A percentile compares a stretch with the other conserved stretches of the same genome.
Evolutionary conservation across 108 stramenopile genomes (phyloP).

Genomic region (Conticribra weissflogii): DNA sequence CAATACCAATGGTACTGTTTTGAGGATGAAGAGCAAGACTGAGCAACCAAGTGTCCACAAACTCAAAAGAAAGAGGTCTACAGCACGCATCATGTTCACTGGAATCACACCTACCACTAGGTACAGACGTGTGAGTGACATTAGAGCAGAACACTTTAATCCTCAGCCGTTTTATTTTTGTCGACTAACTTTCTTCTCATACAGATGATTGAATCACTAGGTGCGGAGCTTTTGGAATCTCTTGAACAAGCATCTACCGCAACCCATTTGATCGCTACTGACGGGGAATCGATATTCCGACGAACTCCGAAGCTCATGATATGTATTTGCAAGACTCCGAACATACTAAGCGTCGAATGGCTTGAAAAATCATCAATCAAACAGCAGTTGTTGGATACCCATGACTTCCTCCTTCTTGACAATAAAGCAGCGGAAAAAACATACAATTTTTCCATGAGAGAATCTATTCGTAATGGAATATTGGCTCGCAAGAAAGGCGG

Average conservation of each 20-base stretch:
- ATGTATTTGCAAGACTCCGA: slow-evolving; percentile 50
- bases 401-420: slow-evolving; percentile 43
- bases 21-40: neutral
- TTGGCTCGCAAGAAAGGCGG: slow-evolving; percentile 37
- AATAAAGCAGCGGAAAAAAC: slow-evolving; percentile 55
- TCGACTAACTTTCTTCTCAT: neutral
- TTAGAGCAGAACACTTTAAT: no score
- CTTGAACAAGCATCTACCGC: slow-evolving; percentile 54
- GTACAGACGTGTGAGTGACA: slow-evolving; percentile 14
- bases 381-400: slow-evolving; percentile 28
- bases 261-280: slow-evolving; percentile 64
- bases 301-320: slow-evolving; percentile 77
- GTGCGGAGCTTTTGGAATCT: slow-evolving; percentile 53
- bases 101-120: slow-evolving; percentile 25
- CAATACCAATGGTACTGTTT: neutral
- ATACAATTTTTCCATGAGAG: slow-evolving; percentile 60
- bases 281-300: slow-evolving; percentile 41
- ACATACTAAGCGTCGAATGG: slow-evolving; percentile 65
- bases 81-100: slow-evolving; percentile 43
- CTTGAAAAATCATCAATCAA: slow-evolving; percentile 53
- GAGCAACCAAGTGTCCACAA: neutral
- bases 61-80: neutral
- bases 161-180: neutral
- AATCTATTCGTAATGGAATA: slow-evolving; percentile 49
- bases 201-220: slow-evolving; percentile 57